A percentile compares a stretch with the other conserved stretches of the same genome.
phyloP scores from a whole-genome alignment of 768 basidiomycete species.

The Leccinum uliginosum region DNA sequence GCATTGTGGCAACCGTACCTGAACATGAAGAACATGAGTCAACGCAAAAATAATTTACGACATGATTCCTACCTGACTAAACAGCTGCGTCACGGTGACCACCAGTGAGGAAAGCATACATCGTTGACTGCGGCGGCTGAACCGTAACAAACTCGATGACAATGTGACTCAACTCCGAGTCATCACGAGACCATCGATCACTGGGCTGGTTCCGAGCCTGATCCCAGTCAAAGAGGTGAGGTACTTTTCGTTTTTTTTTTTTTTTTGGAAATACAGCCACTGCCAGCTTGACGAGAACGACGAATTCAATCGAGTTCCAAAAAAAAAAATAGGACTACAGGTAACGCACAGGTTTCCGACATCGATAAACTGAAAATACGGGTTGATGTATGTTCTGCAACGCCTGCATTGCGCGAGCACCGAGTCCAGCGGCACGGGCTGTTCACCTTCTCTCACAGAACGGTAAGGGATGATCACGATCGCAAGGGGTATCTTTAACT shows the following conservation, averaged over 20 bases:
- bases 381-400: constrained; percentile 96
- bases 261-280: too few relatives aligned
- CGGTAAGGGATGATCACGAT: constrained; percentile 90
- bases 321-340: neutral
- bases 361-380: constrained; percentile 96
- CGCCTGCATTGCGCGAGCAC: constrained; percentile 94
- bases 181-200: constrained; percentile 90
- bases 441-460: constrained; percentile 76
- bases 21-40: neutral
- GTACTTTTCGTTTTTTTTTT: too few relatives aligned
- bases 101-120: constrained; percentile 96
- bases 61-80: constrained; percentile 65
- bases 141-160: constrained; percentile 99
- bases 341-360: constrained; percentile 79
- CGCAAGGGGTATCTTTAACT: constrained; percentile 89
- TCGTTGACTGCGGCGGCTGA: constrained; percentile 96
- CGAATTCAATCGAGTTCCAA: constrained; percentile 1
- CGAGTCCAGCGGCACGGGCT: constrained; percentile 86
- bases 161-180: constrained; percentile 70
- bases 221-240: constrained; percentile 98
- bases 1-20: constrained; percentile 98
- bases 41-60: neutral
- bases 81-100: constrained; percentile 89
- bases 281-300: constrained; percentile 63
- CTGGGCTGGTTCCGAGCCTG: constrained; percentile 89